Evolutionary conservation across 2,329 filamentous ascomycete species (phyloP).

Genomic region (Ilyonectria robusta): DNA sequence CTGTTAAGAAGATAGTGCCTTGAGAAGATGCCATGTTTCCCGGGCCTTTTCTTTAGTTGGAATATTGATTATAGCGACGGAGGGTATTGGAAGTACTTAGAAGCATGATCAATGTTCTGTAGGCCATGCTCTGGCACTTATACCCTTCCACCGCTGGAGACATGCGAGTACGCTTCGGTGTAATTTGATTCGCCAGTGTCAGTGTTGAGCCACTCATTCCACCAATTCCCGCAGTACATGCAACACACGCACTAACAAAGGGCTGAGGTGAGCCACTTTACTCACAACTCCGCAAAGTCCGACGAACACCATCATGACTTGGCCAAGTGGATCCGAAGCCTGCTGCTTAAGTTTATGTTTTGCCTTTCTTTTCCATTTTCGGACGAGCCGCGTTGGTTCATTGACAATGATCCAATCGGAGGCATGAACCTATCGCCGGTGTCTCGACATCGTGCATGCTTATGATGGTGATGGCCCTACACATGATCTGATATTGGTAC

Average conservation of each 20-base stretch:
- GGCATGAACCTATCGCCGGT: neutral
- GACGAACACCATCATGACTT: slow-evolving; percentile 3
- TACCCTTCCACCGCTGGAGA: slow-evolving; percentile 20
- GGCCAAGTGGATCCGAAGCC: neutral
- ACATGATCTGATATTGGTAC: neutral
- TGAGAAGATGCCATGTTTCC: slow-evolving; percentile 33
- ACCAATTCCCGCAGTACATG: neutral
- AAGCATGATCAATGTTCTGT: neutral
- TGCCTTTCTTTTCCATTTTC: neutral
- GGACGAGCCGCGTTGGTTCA: neutral
- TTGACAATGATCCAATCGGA: neutral
- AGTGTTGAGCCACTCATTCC: slow-evolving; percentile 3
- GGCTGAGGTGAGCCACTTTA: slow-evolving; percentile 46
- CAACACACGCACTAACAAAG: slow-evolving; percentile 15
- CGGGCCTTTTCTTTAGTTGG: neutral
- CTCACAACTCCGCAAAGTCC: slow-evolving; percentile 34
- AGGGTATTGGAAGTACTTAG: neutral
- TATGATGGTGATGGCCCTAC: neutral
- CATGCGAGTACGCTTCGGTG: neutral
- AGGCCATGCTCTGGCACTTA: slow-evolving; percentile 27
- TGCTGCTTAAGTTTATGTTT: neutral
- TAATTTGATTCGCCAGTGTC: slow-evolving; percentile 30
- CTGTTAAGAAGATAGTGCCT: slow-evolving; percentile 56
- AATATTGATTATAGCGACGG: neutral
- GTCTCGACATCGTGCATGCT: neutral